Evolutionary conservation across 805 yeast species (phyloP), one percentile per base, ranked within the genome.

Genomic region (Maudiozyma serrabonitensis): DNA sequence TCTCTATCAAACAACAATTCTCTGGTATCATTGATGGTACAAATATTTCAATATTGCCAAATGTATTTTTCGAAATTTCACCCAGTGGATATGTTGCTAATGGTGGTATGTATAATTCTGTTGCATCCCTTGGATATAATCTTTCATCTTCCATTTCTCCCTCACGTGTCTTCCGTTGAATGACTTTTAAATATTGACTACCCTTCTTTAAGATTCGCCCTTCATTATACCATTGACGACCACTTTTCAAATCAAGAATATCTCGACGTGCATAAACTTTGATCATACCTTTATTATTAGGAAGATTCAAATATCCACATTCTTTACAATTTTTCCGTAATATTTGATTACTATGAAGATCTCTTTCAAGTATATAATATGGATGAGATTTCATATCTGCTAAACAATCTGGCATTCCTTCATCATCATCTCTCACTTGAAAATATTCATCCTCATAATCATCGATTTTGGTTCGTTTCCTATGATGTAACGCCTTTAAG

Each of bases 351-450:
- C 77, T 75, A 45, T 76, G 75, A 34, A 93, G 62, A 54, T 89
- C 95, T 3, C 80, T 74, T 62, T 87, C 95, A 13, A 93, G 63
- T 0, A 84, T 93, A 64, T 83, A 93, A 13, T 81, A 66, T 0
- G 99, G 99, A 65, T 93, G 99, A 46, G 82, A 82, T 46, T 81
- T 82, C 63, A 90, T 87, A 56, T 89, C 97, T 46, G 81, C 83
- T 25, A 88, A 69, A 57, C 79, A 85, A 49, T 81, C 81, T 0
- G 99, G 99, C 75, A 91, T 82, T 0, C 95, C 96, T 60, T 93
- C 98, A 28, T 75, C 71, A 16, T 78, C 68, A 43, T 86, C 83
- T 48, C 85, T 71, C 46, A 79, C 49, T 6, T 49, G 46, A 49
- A 67, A 62, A 53, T 62, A 67, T 19, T 55, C 58, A 41, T 64